Conservation (phyloP, 2,329 filamentous ascomycete species). For the Verticillium isaacii region DNA sequence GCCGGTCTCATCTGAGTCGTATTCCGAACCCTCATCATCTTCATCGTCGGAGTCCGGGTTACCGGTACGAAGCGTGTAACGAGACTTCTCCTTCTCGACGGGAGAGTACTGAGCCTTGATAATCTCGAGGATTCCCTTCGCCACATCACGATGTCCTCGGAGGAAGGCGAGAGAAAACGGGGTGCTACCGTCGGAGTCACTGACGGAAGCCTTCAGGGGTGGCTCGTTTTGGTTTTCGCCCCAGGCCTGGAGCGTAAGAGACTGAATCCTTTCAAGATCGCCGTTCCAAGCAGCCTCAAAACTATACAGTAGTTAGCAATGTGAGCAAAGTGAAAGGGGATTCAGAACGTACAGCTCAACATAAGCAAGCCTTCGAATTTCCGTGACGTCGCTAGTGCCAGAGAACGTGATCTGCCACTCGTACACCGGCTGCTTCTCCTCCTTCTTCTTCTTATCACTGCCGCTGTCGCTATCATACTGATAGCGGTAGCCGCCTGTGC, state of each 20-base stretch:
- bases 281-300: slow-evolving; percentile 71
- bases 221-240: slow-evolving; percentile 44
- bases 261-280: slow-evolving; percentile 62
- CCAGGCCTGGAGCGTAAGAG: slow-evolving; percentile 57
- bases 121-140: slow-evolving; percentile 65
- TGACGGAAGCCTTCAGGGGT: slow-evolving; percentile 60
- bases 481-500: not conserved
- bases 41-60: slow-evolving; percentile 31
- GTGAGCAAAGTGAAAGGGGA: not conserved
- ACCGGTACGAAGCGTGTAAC: slow-evolving; percentile 39
- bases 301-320: slow-evolving; percentile 28
- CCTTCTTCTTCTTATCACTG: slow-evolving; percentile 4
- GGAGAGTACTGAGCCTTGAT: slow-evolving; percentile 63
- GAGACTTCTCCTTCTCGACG: slow-evolving; percentile 43
- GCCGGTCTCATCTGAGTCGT: slow-evolving; percentile 23
- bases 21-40: slow-evolving; percentile 28
- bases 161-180: slow-evolving; percentile 67
- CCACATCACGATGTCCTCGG: slow-evolving; percentile 59
- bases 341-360: slow-evolving; percentile 49
- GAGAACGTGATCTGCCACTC: slow-evolving; percentile 46
- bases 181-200: slow-evolving; percentile 43
- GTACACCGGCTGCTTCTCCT: slow-evolving; percentile 31
- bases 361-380: slow-evolving; percentile 53
- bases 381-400: slow-evolving; percentile 49
- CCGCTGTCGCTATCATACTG: not conserved